Base-by-base conservation (phyloP, 441 rosid species). In the Brassica balearica region DNA sequence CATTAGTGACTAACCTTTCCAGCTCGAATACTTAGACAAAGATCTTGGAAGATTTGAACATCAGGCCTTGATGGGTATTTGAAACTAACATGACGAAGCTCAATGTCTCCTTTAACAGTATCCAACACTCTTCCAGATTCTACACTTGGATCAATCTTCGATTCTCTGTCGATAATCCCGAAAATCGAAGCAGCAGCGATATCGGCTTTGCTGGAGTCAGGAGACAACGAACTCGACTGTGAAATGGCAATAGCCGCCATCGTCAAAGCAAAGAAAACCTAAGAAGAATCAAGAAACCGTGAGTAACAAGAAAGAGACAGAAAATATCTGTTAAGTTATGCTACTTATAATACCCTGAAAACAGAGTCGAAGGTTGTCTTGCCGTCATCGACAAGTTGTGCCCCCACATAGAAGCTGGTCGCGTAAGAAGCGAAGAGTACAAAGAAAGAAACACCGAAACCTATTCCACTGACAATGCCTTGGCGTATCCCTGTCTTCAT, bases 201-300 rank as follows among this genome's bases (percentile, higher is more conserved):
- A 46, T 75, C 75, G 6, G 83, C 88, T 64, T 84, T 85, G 72
- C 83, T 80, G 4, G 86, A 80, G 71, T 84, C 85, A 38, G 87
- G 88, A 38, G 86, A 82, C 6, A 87, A 72, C 59, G 84, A 79
- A 80, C 85, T 76, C 56, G 88, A 77, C 34, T 85, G 88, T 48
- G 86, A 82, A 4, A 87, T 76, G 22, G 80, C 78, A 3, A 80
- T 61, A 17, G 85, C 86, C 10, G 86, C 82, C 84, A 82, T 70
- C 2, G 80, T 73, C 65, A 85, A 82, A 75, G 85, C 80, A 74
- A 82, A 87, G 79, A 87, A 84, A 43, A 85, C 90, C 90, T 87
- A 55, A 2, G 69, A 70, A 12, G 23, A 38, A 8, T 25, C 32
- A 65, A 64, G 2, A 20, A 12, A 9, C 12, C 17, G n/a, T 9